Base-by-base conservation (phyloP, 192 early-diverging fungal genomes). In the Gonapodya sp. region DNA sequence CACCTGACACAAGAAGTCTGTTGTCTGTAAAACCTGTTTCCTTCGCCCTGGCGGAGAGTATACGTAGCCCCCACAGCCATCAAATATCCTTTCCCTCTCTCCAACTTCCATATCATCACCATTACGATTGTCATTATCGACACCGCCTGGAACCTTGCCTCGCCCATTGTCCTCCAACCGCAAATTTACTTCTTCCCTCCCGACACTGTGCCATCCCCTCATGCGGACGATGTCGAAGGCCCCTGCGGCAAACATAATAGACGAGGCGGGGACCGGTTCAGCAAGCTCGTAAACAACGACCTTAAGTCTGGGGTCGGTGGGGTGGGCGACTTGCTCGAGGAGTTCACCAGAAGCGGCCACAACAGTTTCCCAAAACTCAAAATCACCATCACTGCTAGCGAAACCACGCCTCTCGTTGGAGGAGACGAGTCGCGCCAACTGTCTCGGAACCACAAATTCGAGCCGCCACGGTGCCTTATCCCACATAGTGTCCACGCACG, bases 381-480 rank as follows among this genome's bases (percentile, higher is more conserved):
- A 79, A 81, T 90, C 86, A 81, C 78, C 36, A 82, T 83, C 80
- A 80, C 80, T 36, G 74, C 79, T 36, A 73, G 73, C 35, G 46
- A 81, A 87, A 83, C 30, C 85, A 82, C n/a, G 84, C n/a, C n/a
- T n/a, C n/a, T n/a, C n/a, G 34, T 31, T 31, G 75, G 2, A 14
- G 36, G 18, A 79, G 84, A 81, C 81, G 83, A 18, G 80, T 78
- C 82, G 24, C 18, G 77, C 79, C 37, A 83, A 36, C 79, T 82
- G 81, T 33, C 89, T 85, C 18, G 93, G 90, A 18, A 94, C 90
- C 1, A 90, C 89, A 77, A 92, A 92, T 35, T 91, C 88, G 82
- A 96, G 85, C 80, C 95, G 93, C 95, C 95, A 96, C 8, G 94
- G 94, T 32, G 88, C 91, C 78, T 91, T 81, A 34, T 92, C 91